Evolutionary conservation across 2,329 filamentous ascomycete genomes (phyloP).

Genomic region (Tolypocladium album): DNA sequence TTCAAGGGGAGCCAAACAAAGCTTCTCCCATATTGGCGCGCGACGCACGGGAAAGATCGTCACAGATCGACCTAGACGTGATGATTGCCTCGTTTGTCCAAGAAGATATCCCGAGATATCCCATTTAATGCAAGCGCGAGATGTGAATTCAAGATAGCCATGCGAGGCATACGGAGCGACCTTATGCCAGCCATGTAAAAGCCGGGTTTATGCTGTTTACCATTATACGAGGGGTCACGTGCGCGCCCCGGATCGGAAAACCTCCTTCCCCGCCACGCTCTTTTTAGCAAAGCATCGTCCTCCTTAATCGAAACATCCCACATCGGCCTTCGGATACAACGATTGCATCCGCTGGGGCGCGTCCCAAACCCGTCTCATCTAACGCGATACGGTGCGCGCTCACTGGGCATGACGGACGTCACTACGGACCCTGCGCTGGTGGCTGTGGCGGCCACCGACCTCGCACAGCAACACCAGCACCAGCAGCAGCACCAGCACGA

Average conservation of each 20-base stretch:
- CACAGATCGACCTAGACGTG: background rate
- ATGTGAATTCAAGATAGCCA: background rate
- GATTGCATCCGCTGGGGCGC: constrained; percentile 18
- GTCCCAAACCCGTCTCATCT: constrained; percentile 17
- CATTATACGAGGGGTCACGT: background rate
- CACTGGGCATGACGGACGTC: constrained; percentile 22
- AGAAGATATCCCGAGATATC: background rate
- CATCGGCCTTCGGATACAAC: constrained; percentile 27
- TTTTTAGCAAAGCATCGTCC: constrained; percentile 15
- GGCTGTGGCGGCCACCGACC: constrained; percentile 18
- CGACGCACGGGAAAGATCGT: background rate
- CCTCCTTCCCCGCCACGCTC: constrained; percentile 15
- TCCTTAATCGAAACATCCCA: constrained; percentile 27
- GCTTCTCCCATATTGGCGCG: background rate
- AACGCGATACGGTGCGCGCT: constrained; percentile 12
- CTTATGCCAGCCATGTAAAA: background rate
- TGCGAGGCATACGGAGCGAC: background rate
- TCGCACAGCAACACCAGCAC: constrained; percentile 8
- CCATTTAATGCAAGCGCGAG: background rate
- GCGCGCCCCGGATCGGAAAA: background rate
- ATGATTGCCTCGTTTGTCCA: too few species aligned
- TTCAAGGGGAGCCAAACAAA: background rate
- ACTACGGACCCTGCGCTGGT: constrained; percentile 27
- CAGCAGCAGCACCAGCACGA: background rate
- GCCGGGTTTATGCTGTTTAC: background rate